Evolutionary conservation across 2,329 filamentous ascomycete genomes (phyloP), one percentile per base, ranked within the genome.

Genomic region (Colletotrichum melonis): DNA sequence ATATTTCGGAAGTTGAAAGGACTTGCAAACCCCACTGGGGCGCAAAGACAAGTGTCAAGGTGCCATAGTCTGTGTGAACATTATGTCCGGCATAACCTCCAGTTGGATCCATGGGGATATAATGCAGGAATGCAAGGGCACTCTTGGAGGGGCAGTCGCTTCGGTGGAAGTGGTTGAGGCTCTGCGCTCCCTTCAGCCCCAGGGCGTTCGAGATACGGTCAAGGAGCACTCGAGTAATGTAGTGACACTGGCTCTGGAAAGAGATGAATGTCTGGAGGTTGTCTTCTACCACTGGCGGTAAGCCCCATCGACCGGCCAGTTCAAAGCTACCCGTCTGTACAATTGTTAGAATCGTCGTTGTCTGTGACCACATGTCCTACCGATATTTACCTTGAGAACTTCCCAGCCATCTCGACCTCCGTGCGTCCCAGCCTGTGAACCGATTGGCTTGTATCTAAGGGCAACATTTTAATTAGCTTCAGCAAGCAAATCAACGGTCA

Each of bases 221-320:
- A 24, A 62, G 26, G 6, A 62, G 22, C 8, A 38, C 26, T 8
- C 58, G 35, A 2, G 35, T 62, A 22, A 62, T 62, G 35, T 62
- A 62, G 22, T 62, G 58, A 19, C 58, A 62, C 58, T 62, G 35
- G 35, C 35, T 62, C 35, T 62, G 58, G 58, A 46, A 62, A 3
- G 16, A 14, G 12, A 5, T 26, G 35, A 46, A 62, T 7, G 24
- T 46, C 22, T 62, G 35, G 3, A 42, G 42, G 24, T 62, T 62
- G 8, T 46, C 22, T 19, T 62, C 58, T 16, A 62, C 58, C 26
- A 62, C 58, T 28, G 58, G 24, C 1, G 58, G 35, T 26, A 46
- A 9, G 5, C 35, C 58, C 58, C 58, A 62, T 46, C 35, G 24
- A 1, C 58, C 58, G 3, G 58, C 35, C 24, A 46, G 9, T 16